Evolutionary conservation across 345 rosid genomes (phyloP).

Genomic region (Theobroma cacao): DNA sequence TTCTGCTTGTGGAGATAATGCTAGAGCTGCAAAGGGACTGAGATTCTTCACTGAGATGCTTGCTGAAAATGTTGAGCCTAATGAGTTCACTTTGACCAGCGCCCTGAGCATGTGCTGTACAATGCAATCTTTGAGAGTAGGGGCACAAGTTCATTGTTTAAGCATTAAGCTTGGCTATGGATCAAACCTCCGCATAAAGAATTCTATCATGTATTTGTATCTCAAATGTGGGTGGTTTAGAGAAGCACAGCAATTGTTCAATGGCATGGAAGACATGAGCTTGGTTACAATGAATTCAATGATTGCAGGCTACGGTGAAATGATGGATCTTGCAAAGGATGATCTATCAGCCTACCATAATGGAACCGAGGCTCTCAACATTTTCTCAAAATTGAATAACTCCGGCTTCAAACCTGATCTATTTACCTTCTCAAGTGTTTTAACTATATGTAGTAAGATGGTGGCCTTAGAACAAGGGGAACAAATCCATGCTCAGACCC

Average conservation of each 20-base stretch:
- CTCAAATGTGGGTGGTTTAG: slow-evolving; percentile 37
- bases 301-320: slow-evolving; percentile 55
- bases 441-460: slow-evolving; percentile 44
- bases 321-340: slow-evolving; percentile 42
- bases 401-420: slow-evolving; percentile 43
- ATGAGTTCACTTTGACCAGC: slow-evolving; percentile 50
- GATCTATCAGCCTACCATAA: slow-evolving; percentile 29
- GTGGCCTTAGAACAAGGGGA: slow-evolving; percentile 18
- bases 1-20: slow-evolving; percentile 43
- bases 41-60: slow-evolving; percentile 47
- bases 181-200: slow-evolving; percentile 29
- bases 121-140: slow-evolving; percentile 28
- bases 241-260: slow-evolving; percentile 39
- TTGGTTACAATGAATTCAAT: slow-evolving; percentile 60
- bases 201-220: slow-evolving; percentile 51
- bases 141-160: slow-evolving; percentile 46
- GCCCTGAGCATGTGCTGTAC: slow-evolving; percentile 48
- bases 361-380: slow-evolving; percentile 44
- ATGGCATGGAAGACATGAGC: slow-evolving; percentile 26
- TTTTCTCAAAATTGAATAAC: slow-evolving; percentile 34
- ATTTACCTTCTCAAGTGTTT: slow-evolving; percentile 52
- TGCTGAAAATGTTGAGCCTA: slow-evolving; percentile 37
- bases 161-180: slow-evolving; percentile 38
- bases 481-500: background rate
- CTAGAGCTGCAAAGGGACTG: slow-evolving; percentile 37